phyloP scores from a whole-genome alignment of 176 grass and related monocot species.

The Microstegium vimineum region DNA sequence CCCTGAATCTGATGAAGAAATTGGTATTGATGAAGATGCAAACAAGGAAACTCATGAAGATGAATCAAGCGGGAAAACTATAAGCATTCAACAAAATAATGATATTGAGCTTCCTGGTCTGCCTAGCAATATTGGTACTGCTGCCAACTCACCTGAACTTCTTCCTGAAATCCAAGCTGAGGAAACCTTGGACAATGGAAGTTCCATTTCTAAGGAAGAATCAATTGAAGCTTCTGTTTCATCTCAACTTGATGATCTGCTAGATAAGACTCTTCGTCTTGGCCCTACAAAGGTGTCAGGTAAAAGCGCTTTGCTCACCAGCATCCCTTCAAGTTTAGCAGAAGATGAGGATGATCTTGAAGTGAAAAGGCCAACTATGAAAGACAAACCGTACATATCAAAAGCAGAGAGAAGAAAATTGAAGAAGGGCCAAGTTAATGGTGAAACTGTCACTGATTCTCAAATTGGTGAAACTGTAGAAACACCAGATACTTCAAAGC shows the following conservation, averaged over 20 bases:
- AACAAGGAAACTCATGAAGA: conserved; percentile 36
- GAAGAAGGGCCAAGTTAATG: conserved; percentile 66
- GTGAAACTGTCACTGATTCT: conserved; percentile 30
- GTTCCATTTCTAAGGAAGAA: conserved; percentile 37
- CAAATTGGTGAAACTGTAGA: conserved; percentile 40
- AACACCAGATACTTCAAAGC: conserved; percentile 33
- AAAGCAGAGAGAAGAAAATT: conserved; percentile 94
- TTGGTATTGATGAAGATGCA: conserved; percentile 35
- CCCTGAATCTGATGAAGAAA: conserved; percentile 43
- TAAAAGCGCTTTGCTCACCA: conserved; percentile 42
- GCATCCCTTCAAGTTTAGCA: conserved; percentile 27
- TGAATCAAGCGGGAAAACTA: conserved; percentile 33
- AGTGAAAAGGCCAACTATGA: conserved; percentile 40
- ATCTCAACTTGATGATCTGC: conserved; percentile 86
- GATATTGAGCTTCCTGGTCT: conserved; percentile 10
- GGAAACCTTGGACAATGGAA: conserved; percentile 26
- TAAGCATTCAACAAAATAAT: conserved; percentile 30
- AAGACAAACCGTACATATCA: conserved; percentile 89
- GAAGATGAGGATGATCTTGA: conserved; percentile 54
- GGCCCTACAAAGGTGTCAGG: conserved; percentile 57
- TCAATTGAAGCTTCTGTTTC: conserved; percentile 35
- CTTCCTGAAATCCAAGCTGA: conserved; percentile 17
- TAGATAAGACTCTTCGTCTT: conserved; percentile 83
- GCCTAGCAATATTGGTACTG: conserved; percentile 16
- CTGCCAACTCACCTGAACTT: conserved; percentile 30